These are phyloP conservation scores for Theileria orientalis DNA, from an alignment of 169 alveolate genomes.

Conservation along the genomic window DNA sequence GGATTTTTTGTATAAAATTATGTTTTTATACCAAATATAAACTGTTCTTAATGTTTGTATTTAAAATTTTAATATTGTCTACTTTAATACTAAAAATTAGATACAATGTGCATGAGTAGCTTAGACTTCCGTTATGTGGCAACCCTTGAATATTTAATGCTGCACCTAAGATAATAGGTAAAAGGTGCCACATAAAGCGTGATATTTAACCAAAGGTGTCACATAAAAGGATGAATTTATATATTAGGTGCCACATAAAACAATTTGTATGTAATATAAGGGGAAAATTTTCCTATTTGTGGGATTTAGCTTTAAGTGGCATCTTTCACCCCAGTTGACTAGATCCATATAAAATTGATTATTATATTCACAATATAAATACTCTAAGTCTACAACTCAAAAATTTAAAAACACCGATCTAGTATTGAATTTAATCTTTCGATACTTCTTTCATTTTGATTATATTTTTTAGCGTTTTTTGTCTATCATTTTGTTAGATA, in stretches of 20 bases:
- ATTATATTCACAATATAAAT: constrained; percentile 1
- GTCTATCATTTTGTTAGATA: neutral
- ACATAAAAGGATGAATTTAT: too few species aligned
- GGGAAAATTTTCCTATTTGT: neutral
- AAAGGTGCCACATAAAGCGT: too few species aligned
- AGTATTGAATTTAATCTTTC: constrained; percentile 4
- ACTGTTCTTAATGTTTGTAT: too few species aligned
- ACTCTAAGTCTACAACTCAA: neutral
- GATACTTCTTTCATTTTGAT: neutral
- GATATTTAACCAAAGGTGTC: too few species aligned
- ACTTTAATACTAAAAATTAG: too few species aligned
- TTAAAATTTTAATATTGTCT: too few species aligned
- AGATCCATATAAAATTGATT: neutral
- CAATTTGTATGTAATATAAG: neutral
- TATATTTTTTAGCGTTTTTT: neutral
- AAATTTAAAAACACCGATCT: neutral
- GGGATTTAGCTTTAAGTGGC: neutral
- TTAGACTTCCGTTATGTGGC: too few species aligned
- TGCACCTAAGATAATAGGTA: too few species aligned
- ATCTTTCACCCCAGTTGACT: neutral
- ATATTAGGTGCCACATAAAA: neutral
- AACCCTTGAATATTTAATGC: too few species aligned
- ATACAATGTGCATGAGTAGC: too few species aligned
- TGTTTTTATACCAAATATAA: too few species aligned
- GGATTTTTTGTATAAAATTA: too few species aligned